A percentile compares a stretch with the other conserved stretches of the same genome.
These are phyloP conservation scores for Cercospora sp. DNA, from an alignment of 2,329 filamentous ascomycete genomes.

Conservation along the genomic window DNA sequence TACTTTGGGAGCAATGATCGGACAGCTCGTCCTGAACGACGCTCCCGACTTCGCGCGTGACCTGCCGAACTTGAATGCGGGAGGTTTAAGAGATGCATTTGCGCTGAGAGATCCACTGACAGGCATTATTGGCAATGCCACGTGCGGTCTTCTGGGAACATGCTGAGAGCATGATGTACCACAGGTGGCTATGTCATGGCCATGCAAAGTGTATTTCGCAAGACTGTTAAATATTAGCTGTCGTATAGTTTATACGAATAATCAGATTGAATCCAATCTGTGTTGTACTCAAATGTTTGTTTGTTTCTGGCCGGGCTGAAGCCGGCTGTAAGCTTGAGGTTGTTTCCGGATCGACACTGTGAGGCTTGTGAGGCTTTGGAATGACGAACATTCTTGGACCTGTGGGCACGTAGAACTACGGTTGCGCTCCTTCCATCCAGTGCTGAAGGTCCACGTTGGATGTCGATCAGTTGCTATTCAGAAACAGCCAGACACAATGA, in stretches of 20 bases:
- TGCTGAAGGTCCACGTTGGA: background rate
- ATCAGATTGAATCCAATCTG: too few relatives aligned
- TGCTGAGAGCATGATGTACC: background rate
- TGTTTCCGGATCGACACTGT: background rate
- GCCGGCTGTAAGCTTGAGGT: background rate
- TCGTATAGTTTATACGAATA: too few relatives aligned
- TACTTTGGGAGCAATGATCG: background rate
- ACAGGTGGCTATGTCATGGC: too few relatives aligned
- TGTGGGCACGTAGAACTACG: background rate
- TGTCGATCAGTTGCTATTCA: too few relatives aligned
- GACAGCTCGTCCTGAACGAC: background rate
- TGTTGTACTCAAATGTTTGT: background rate
- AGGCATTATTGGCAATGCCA: background rate
- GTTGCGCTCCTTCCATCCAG: background rate
- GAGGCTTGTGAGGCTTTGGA: background rate
- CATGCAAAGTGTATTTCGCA: too few relatives aligned
- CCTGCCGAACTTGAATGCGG: background rate
- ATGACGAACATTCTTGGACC: background rate
- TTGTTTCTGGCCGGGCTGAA: background rate
- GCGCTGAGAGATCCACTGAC: background rate
- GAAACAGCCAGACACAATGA: background rate
- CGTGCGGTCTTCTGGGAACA: background rate
- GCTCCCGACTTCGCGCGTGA: background rate
- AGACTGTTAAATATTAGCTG: too few relatives aligned
- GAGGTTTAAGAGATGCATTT: background rate